A percentile compares a stretch with the other conserved stretches of the same genome.
phyloP scores from a whole-genome alignment of 495 filamentous ascomycete genomes.

The Choiromyces venosus region DNA sequence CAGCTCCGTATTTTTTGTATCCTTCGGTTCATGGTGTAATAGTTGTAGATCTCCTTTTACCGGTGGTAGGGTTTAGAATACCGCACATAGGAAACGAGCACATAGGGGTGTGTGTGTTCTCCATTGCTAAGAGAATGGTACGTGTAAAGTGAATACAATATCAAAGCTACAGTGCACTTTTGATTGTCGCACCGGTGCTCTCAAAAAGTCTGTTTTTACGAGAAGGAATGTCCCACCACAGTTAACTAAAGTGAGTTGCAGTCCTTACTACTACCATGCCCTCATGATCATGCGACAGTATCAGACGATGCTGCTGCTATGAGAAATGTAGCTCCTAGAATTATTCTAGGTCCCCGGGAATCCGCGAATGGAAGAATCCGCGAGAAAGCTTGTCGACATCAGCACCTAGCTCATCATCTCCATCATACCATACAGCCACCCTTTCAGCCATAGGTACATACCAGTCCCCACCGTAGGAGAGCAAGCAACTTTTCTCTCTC shows the following conservation, averaged over 20 bases:
- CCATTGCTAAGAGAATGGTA: not conserved
- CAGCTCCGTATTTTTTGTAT: not conserved
- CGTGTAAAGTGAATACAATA: not conserved
- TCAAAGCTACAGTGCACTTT: not conserved
- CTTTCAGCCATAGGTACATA: not conserved
- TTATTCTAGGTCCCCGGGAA: not conserved
- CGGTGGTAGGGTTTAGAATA: not conserved
- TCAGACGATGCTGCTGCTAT: not conserved
- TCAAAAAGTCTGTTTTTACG: not conserved
- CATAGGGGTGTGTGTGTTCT: not conserved
- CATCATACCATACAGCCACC: not conserved
- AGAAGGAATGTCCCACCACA: not conserved
- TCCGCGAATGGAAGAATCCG: not conserved
- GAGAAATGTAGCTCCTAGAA: not conserved
- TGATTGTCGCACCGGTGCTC: not conserved
- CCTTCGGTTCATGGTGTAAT: not conserved
- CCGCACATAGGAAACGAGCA: too few species aligned
- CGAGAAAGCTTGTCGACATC: not conserved
- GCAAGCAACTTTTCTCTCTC: constrained; percentile 1
- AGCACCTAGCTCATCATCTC: not conserved
- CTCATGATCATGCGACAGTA: not conserved
- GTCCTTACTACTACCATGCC: not conserved
- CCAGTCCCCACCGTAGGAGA: not conserved
- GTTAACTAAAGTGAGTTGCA: not conserved
- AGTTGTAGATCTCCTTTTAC: not conserved